Evolutionary conservation across 1,284 basidiomycete genomes (phyloP), one percentile per base, ranked within the genome.

Genomic region (Cystobasidium sp.): DNA sequence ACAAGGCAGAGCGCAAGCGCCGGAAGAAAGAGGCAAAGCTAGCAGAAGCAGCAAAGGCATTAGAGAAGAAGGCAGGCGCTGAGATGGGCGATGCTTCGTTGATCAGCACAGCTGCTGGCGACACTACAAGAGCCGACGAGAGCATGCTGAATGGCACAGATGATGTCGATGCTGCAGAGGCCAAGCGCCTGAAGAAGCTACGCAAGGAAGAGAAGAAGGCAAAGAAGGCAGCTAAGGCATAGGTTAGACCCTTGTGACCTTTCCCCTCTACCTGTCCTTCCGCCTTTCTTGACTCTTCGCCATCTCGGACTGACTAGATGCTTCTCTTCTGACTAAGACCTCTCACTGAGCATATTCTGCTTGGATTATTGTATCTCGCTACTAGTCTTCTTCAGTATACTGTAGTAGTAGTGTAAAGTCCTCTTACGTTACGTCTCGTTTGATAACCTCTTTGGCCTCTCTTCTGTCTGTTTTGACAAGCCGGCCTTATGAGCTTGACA

Each of bases 121-220:
- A 74, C 31, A 68, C 65, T 0, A 74, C 53, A 31, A 18, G 58
- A 39, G 72, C 64, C 6, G 72, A 74, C 46, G 72, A 58, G 55
- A 74, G 65, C 65, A 59, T 61, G 43, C 71, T 66, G 16, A 24
- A 39, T 70, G 68, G 61, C 8, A 39, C 47, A 16, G 65, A 59
- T 31, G 58, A 37, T 39, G 61, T 65, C 10, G 70, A 73, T 43
- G 64, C 41, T 31, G 62, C 49, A 3, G 72, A 74, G 24, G 37
- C 52, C 70, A 85, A 85, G 82, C 71, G 76, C 16, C 55, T 74
- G 49, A 78, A 79, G 77, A 78, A 78, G 76, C 68, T 74, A 46
- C 74, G 75, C 18, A 79, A 79, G 74, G 72, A 64, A 73, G 73
- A 64, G 41, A 76, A 76, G 56, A 77, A 77, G 68, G 73, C 67